Base-by-base conservation (phyloP, 257 asterid genomes). In the Nicotiana paniculata region DNA sequence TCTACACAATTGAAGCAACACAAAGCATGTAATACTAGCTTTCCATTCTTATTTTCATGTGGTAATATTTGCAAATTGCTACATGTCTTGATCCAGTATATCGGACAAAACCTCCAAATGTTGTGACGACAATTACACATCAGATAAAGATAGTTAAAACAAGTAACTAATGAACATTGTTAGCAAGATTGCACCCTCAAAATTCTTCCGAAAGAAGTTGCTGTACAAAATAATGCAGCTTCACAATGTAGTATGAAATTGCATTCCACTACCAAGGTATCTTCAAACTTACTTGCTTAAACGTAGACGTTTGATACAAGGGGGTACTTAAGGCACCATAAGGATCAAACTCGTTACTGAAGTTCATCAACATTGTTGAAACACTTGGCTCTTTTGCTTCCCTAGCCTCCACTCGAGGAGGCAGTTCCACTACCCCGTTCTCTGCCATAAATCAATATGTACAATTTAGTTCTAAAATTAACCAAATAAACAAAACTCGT, bases 291-390 rank as follows among this genome's bases (percentile, higher is more conserved):
- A 96, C 99, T 94, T 96, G 99, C 90, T 93, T 96, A 91, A 96
- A 96, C 75, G 99, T 96, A 82, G 99, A 96, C 79, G 99, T 96
- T 88, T 94, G 99, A 86, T 96, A 96, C 16, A 96, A 91, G 83
- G 99, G 99, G 3, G 98, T 96, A 88, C 98, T 96, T 70, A 90
- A 37, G 35, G 98, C 97, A 15, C 80, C 93, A 48, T 92, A 96
- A 81, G 98, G 98, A 88, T 96, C 99, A 84, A 94, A 94, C 12
- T 94, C 97, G 55, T 91, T 92, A 76, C 87, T 62, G 81, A 96
- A 96, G 85, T 94, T 93, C 98, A 96, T 88, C 95, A 96, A 87
- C 83, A 92, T 69, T 7, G 99, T 96, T 64, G 98, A 90, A 83
- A 96, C 91, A 85, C 93, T 94, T 0, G 90, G 95, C 57, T 86